These are phyloP conservation scores for Aspergillus texensis DNA, from an alignment of 2,329 filamentous ascomycete genomes.

Conservation along the genomic window DNA sequence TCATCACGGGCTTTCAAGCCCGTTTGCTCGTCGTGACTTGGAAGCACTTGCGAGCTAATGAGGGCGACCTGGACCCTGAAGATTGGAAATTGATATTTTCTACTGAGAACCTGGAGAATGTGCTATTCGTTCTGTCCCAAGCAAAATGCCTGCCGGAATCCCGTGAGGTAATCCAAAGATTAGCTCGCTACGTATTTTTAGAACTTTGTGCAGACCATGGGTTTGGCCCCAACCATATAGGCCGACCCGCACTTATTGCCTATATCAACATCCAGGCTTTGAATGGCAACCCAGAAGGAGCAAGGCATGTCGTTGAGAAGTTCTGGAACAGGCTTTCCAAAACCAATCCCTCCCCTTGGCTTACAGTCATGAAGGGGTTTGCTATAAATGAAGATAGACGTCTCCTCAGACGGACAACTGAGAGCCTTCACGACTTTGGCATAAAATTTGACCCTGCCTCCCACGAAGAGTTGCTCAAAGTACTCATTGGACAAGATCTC, in stretches of 20 bases:
- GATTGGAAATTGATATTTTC: conserved; percentile 43
- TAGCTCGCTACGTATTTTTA: conserved; percentile 43
- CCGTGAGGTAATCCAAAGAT: conserved; percentile 40
- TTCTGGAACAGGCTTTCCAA: conserved; percentile 41
- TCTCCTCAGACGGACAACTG: conserved; percentile 59
- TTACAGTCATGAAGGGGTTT: conserved; percentile 62
- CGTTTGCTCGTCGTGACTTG: conserved; percentile 62
- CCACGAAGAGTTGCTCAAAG: conserved; percentile 59
- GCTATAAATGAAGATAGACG: conserved; percentile 60
- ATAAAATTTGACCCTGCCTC: conserved; percentile 48
- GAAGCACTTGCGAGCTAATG: conserved; percentile 56
- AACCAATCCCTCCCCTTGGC: conserved; percentile 44
- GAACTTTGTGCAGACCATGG: conserved; percentile 43
- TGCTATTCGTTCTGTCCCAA: conserved; percentile 43
- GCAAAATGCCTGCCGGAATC: conserved; percentile 39
- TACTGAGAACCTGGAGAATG: conserved; percentile 41
- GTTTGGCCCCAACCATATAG: conserved; percentile 43
- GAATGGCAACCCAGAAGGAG: conserved; percentile 60
- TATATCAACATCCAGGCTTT: conserved; percentile 56
- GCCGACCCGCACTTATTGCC: conserved; percentile 42
- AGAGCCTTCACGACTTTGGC: conserved; percentile 56
- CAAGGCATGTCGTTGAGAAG: conserved; percentile 49
- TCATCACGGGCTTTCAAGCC: conserved; percentile 68
- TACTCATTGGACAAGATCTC: conserved; percentile 63
- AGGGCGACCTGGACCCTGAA: conserved; percentile 32